These are phyloP conservation scores for Phytophthora citricola DNA, from an alignment of 352 stramenopile species.

Conservation along the genomic window DNA sequence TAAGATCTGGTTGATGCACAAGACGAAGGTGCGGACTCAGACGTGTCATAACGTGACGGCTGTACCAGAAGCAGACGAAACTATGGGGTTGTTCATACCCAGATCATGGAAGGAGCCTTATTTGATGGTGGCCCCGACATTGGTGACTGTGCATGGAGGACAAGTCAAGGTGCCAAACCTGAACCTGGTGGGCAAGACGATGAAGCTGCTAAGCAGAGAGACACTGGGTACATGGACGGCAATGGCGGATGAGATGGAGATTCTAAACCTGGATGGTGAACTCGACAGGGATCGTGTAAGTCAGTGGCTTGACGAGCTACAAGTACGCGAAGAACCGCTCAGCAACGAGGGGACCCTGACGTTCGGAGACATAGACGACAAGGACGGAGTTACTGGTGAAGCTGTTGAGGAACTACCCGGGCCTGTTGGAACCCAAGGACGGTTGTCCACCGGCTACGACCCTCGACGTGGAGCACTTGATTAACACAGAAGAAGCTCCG, in stretches of 20 bases:
- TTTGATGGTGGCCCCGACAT: too few relatives aligned
- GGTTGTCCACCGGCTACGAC: not conserved
- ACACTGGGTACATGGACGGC: not conserved
- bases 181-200: not conserved
- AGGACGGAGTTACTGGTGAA: not conserved
- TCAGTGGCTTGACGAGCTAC: not conserved
- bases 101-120: too few relatives aligned
- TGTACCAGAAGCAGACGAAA: too few relatives aligned
- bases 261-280: not conserved
- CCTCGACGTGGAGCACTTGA: slow-evolving; percentile 10
- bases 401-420: not conserved
- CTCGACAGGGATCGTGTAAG: not conserved
- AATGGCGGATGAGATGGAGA: not conserved
- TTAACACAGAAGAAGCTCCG: slow-evolving; percentile 14
- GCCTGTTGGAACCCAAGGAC: not conserved
- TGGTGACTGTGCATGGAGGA: too few relatives aligned
- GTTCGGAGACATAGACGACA: not conserved
- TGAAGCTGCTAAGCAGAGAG: not conserved
- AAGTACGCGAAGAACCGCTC: not conserved
- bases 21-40: not conserved
- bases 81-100: too few relatives aligned
- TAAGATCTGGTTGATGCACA: not conserved
- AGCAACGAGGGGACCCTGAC: slow-evolving; percentile 1
- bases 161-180: not conserved
- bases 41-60: not conserved